Base-by-base conservation (phyloP, 768 basidiomycete genomes). In the Guyanaporus albipodus region DNA sequence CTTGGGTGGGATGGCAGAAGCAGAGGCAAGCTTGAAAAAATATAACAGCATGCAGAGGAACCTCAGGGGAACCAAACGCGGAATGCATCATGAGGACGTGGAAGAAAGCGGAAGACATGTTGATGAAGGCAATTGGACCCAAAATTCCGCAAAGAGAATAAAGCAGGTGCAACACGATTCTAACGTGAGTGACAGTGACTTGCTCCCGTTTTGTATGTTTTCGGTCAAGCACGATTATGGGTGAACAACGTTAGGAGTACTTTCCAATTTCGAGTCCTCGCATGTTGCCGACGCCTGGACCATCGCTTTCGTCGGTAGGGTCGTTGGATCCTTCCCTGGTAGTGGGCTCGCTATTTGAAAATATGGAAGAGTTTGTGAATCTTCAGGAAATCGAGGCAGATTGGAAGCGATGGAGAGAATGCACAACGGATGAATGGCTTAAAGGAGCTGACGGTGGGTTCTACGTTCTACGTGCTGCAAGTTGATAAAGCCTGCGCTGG, bases 401-500 rank as follows among this genome's bases (percentile, higher is more conserved):
- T 12, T 58, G 63, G 50, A 63, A 55, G 32, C 54, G 50, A 41
- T 66, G 66, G 66, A 57, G 35, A 31, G 56, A 54, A 11, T 63
- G 64, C 28, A 53, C 63, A 8, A 59, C 37, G 29, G 64, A 66
- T 17, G 63, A 66, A 38, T 66, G 64, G 66, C 18, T 67, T 19
- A 58, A 61, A 41, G 64, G 56, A 17, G 46, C 55, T 17, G 66
- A 67, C 15, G 54, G 64, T 67, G n/a, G 42, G 61, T 44, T 37
- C 24, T 27, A 14, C 21, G 5, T 27, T 31, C 19, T 17, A 18
- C 36, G 33, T 23, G 19, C 12, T 4, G n/a, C n/a, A n/a, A n/a
- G n/a, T n/a, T n/a, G 18, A 36, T 8, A 4, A 27, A 23, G 26
- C 49, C 43, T 21, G 57, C 23, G 32, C 32, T 39, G n/a, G 32